Base-by-base conservation (phyloP, 2,329 filamentous ascomycete species). In the Cladophialophora immunda region DNA sequence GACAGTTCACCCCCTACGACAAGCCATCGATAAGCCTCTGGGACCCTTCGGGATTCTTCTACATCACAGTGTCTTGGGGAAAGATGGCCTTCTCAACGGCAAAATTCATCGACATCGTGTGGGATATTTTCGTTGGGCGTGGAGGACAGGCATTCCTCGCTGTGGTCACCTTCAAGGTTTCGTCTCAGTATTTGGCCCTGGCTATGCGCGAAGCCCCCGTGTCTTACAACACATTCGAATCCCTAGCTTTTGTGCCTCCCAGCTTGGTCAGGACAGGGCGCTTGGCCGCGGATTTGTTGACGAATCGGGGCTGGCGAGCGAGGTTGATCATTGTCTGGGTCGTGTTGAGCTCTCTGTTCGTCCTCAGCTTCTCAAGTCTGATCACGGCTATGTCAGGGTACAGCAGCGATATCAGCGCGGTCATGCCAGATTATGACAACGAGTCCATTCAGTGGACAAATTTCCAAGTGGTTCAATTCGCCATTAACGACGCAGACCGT, bases 361-460 rank as follows among this genome's bases (percentile, higher is more conserved):
- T 79, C 8, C 60, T 79, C 3, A 67, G 65, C 38, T 74, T 79
- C 34, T 77, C 77, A 0, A 75, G 76, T 25, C 69, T 78, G 3
- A 62, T 78, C 1, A 75, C 73, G 2, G 78, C 78, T 19, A 79
- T 79, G 76, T 76, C 76, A 0, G 78, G 78, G 6, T 80, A 79
- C 61, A 75, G 76, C 41, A 70, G 74, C 0, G 78, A 74, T 70
- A 67, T 76, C 15, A 36, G 53, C 25, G 61, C 70, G 2, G 71
- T 72, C 9, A 62, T 76, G 27, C 69, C 74, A 4, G 65, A 70
- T n/a, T 64, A 66, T 7, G 71, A 74, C 19, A 62, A 76, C 34
- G 56, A 58, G 7, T 54, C 38, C 19, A 66, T 77, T 0, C 71
- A 71, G 1, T 74, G 72, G 4, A 59, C 68, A 3, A 62, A 71